Evolutionary conservation across 495 filamentous ascomycete species (phyloP), one percentile per base, ranked within the genome.

Genomic region (Recurvomyces mirabilis): DNA sequence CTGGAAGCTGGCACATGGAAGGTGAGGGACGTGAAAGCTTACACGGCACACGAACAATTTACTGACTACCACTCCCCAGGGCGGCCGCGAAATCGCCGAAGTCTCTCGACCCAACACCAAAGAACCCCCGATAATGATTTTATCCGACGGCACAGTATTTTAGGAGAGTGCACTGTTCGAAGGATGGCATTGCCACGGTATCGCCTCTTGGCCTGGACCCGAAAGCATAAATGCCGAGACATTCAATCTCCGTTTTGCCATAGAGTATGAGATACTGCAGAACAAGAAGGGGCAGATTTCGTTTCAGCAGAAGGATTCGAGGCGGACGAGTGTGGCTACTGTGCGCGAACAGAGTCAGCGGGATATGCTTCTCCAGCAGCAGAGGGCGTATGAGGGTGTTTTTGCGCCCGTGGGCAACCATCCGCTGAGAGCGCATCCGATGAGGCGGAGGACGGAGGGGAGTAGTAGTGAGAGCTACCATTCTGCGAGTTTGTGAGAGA

Each of bases 121-220:
- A 66, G 86, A 89, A 57, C 87, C 93, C 15, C 91, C 91, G 3
- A 96, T 98, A 55, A 81, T 94, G 68, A 95, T 96, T 52, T 73
- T 93, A 42, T 93, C 84, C 47, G 91, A 98, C 60, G 91, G 91
- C 34, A 96, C 91, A 6, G 87, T 98, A 41, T 94, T 98, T 60
- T 95, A 55, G 78, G 67, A 54, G 60, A 58, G 59, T 54, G 52
- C 59, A 24, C 26, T 47, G 30, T 37, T 49, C 43, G 29, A 31
- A 32, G 45, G 45, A 30, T 46, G 49, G 35, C 33, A 40, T 5
- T 19, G 14, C 12, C 15, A 7, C 13, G 12, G 17, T 4, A 14
- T 28, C 26, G 22, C 23, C 26, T 29, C 7, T 7, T 29, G 24
- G 22, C 9, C 14, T 12, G 4, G 6, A 9, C 39, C 39, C 4